Base-by-base conservation (phyloP, 225 moss, liverwort and hornwort genomes). In the Pleurozium schreberi region DNA sequence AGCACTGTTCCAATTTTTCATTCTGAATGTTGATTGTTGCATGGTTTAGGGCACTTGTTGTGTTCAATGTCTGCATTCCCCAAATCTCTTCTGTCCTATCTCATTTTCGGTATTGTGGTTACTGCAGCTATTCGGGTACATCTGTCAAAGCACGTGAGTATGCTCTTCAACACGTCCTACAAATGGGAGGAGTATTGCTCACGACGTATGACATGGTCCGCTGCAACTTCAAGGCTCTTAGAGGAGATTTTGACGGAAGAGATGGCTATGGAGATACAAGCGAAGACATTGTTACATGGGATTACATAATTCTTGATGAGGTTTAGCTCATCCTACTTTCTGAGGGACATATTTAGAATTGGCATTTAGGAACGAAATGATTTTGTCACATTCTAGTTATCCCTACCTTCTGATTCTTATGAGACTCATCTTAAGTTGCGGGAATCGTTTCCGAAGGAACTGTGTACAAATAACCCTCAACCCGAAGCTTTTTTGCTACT, bases 151-250 rank as follows among this genome's bases (percentile, higher is more conserved):
- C 90, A 14, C 98, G 98, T 68, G 95, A 97, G 82, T 90, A 58
- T 86, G 93, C 98, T 60, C 94, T 98, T 58, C 90, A 93, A n/a
- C 93, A 95, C 66, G 94, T 96, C 69, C 82, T 98, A 53, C 96
- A 96, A 94, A 90, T 92, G 84, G 99, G 99, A 42, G 99, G 99
- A 47, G 90, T 97, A 33, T 87, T 99, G 63, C 92, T 99, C 23
- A 99, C 99, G 80, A 99, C 99, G 5, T 99, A 99, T 90, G 99
- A 99, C 85, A 96, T 96, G 94, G 99, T 99, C 76, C 96, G 99
- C 63, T 97, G 97, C 89, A 97, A 99, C 83, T 99, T 83, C 90
- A 95, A 95, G 91, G 91, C 93, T 45, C 94, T 99, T 50, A 92
- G 93, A 92, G 97, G 97, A 77, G 98, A 97, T 81, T 92, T 42